Base-by-base conservation (phyloP, 371 early-diverging fungal genomes). In the Fennellomyces sp. region DNA sequence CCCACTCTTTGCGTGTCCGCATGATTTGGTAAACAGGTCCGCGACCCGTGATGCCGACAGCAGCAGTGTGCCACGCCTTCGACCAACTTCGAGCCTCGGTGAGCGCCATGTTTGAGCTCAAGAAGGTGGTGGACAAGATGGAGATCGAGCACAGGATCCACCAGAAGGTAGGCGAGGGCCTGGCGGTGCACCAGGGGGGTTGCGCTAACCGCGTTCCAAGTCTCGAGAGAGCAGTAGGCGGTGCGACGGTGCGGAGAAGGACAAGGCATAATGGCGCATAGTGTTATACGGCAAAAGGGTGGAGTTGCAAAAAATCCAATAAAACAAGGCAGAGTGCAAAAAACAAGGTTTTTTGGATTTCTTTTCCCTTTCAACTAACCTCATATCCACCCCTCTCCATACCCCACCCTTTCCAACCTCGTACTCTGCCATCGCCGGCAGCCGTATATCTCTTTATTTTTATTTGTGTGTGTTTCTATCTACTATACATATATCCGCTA, bases 21-120 rank as follows among this genome's bases (percentile, higher is more conserved):
- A 61, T 61, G 61, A 61, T 61, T 52, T 55, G 35, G 29, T 35
- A 52, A 52, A 52, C 50, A 79, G 79, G 85, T 26, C 76, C 83
- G 11, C 83, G 88, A 31, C 95, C 95, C 8, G 70, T 82, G 33
- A 92, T 95, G 92, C 89, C 91, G 13, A 94, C 94, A 2, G 84
- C 81, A 4, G 69, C 77, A 2, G 86, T 94, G 13, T 89, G 89
- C 65, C 81, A 82, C 52, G 84, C 81, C 55, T 93, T 87, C 71
- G 93, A 94, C 55, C 83, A 82, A 25, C 68, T 95, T 47, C 87
- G 85, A 59, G 71, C 77, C 55, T 87, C 86, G 8, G 83, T 94
- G 54, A 65, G 91, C 39, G 80, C 73, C 17, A 70, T 94, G 67
- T 69, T 94, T 58, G 96, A 96, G 56, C 69, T 91, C 48, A 93